Evolutionary conservation across 2,329 filamentous ascomycete genomes (phyloP), one percentile per base, ranked within the genome.

Genomic region (Ophiostoma piceae): DNA sequence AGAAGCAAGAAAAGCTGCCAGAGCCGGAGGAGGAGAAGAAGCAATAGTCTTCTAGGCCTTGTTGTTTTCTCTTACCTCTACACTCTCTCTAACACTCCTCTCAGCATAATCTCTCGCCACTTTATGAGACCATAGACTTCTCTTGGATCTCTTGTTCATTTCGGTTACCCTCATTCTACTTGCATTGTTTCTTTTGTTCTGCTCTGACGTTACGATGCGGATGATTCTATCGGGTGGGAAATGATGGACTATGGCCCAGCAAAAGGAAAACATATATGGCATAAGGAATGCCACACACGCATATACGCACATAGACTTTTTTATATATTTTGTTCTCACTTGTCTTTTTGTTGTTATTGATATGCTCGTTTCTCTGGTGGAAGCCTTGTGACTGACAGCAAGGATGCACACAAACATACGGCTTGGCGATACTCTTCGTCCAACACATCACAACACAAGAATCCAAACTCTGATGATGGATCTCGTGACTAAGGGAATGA

Each of bases 271-370:
- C 57, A 29, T 62, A 26, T 62, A 62, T 32, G 26, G 26, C 26
- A 62, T 32, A 12, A 19, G 54, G 26, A 26, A 62, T 19, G 57
- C 14, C 57, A 62, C 5, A 29, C 22, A 60, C 6, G 14, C 54
- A 62, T 62, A 62, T 29, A 62, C 22, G 22, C 51, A 26, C 51
- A 26, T 62, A 62, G 57, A 62, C 57, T 62, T 32, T 62, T 26
- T 62, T 19, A 14, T 62, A 19, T 29, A n/a, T n/a, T 9, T 26
- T 60, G 26, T 60, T 35, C 1, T 35, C 35, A 35, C 2, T 6
- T 35, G 3, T 3, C 32, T 16, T 62, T 26, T 62, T 2, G 14
- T 62, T 8, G 11, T n/a, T 51, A n/a, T 51, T 22, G 5, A 16
- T n/a, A 2, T 51, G n/a, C 16, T 51, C 16, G n/a, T n/a, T n/a